These are phyloP conservation scores for Diaporthe ampelina DNA, from an alignment of 2,329 filamentous ascomycete genomes.

Conservation along the genomic window DNA sequence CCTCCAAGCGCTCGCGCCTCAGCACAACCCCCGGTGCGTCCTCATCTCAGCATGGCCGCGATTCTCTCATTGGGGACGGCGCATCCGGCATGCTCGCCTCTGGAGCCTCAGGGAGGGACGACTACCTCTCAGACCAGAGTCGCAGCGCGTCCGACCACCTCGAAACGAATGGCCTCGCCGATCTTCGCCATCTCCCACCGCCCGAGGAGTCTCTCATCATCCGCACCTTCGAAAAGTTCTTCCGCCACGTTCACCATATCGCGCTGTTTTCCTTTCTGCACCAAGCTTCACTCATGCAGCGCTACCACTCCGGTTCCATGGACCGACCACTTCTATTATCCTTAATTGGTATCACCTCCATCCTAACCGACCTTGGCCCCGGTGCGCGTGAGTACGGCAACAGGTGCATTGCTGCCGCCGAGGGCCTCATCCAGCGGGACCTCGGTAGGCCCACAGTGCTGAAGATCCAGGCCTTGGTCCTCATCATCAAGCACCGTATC, in stretches of 20 bases:
- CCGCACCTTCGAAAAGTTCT: constrained; percentile 69
- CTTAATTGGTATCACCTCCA: constrained; percentile 68
- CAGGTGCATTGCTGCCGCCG: constrained; percentile 68
- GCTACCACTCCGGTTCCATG: constrained; percentile 69
- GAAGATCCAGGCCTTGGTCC: constrained; percentile 63
- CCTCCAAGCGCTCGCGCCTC: constrained; percentile 57
- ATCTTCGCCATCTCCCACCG: constrained; percentile 46
- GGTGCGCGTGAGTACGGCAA: constrained; percentile 66
- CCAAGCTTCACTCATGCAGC: constrained; percentile 71
- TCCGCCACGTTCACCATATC: constrained; percentile 71
- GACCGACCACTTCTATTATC: constrained; percentile 68
- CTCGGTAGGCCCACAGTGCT: constrained; percentile 69
- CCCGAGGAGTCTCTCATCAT: constrained; percentile 63
- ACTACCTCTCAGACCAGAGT: constrained; percentile 50
- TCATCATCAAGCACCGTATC: constrained; percentile 63
- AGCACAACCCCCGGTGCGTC: constrained; percentile 45
- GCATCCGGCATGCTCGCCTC: constrained; percentile 43
- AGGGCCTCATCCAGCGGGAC: constrained; percentile 65
- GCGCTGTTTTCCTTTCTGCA: constrained; percentile 72
- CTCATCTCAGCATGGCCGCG: constrained; percentile 44
- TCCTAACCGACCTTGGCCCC: constrained; percentile 68
- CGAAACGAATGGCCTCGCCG: constrained; percentile 38
- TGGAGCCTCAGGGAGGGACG: constrained; percentile 49
- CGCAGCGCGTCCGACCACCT: constrained; percentile 48
- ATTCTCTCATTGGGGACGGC: constrained; percentile 35